Evolutionary conservation across 331 rosid genomes (phyloP), one percentile per base, ranked within the genome.

Genomic region (Quercus phellos): DNA sequence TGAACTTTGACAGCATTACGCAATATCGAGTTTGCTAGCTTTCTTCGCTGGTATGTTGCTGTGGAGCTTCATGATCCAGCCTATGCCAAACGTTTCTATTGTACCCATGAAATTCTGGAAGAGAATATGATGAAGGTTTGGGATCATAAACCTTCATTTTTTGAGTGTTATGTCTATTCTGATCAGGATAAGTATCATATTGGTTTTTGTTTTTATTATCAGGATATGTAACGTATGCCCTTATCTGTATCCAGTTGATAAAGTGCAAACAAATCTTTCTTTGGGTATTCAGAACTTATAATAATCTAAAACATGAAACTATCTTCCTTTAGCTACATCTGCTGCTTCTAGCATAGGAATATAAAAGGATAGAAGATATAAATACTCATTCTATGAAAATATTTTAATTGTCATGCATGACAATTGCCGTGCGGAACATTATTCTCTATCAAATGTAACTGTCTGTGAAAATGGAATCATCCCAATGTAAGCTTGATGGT

Each of bases 41-140:
- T 95, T 86, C 97, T 95, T 79, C 99, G 99, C 87, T 95, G 98
- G 99, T 95, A 87, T 76, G 97, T 95, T 79, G 96, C 99, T 67
- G 98, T 91, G 78, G 99, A 95, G 82, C 96, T 95, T 79, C 90
- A 89, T 77, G 99, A 95, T 84, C 99, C 98, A 61, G 88, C 93
- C 74, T 91, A 91, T 80, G 99, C 99, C 72, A 95, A 90, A 80
- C 90, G 99, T 73, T 95, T 91, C 86, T 95, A 93, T 80, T 89
- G 88, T 87, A 93, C 99, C 54, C 87, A 86, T 18, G 99, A 95
- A 86, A 80, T 91, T 63, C 86, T 95, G 88, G 99, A 95, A 86
- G 98, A 95, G 83, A 90, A 95, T 85, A 91, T 93, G 99, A 84
- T 91, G 87, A 93, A 95, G 98, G 99, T 95, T 70, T 71, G 91